These are phyloP conservation scores for Quercus cerris DNA, from an alignment of 306 rosid species.

Conservation along the genomic window DNA sequence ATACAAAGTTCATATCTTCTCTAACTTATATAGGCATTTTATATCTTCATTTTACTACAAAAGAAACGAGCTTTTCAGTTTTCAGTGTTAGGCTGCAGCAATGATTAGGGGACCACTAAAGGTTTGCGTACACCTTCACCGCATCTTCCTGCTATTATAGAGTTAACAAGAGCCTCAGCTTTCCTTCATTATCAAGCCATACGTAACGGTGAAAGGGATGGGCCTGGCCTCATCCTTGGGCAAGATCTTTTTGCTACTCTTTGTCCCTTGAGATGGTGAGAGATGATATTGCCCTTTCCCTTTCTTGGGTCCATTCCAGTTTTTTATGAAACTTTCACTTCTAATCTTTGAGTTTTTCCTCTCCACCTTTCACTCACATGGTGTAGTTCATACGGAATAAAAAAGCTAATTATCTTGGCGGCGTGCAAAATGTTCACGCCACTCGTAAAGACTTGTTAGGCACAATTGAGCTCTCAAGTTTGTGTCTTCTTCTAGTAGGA, in stretches of 20 bases:
- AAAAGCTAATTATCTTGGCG: conserved; percentile 11
- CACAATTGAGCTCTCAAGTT: conserved; percentile 24
- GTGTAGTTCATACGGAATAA: conserved; percentile 3
- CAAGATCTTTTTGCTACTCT: conserved; percentile 67
- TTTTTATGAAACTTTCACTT: conserved; percentile 15
- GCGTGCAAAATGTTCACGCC: neutral
- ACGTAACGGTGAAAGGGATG: conserved; percentile 37
- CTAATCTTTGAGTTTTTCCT: conserved; percentile 10
- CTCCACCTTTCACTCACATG: conserved; percentile 38
- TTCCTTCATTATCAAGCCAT: conserved; percentile 41
- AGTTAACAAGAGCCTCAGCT: conserved; percentile 26
- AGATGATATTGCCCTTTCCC: conserved; percentile 46
- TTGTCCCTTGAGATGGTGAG: conserved; percentile 49
- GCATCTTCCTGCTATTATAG: conserved; percentile 24
- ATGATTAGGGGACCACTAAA: conserved; percentile 46
- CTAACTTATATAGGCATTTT: neutral
- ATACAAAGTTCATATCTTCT: neutral
- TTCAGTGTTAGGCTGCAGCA: conserved; percentile 23
- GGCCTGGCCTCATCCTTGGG: conserved; percentile 44
- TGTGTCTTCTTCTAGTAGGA: conserved; percentile 10
- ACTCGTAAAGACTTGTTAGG: neutral
- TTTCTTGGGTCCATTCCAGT: conserved; percentile 50
- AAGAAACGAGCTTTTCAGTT: conserved; percentile 17
- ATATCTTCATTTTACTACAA: neutral
- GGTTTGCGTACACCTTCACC: conserved; percentile 24